These are phyloP conservation scores for Arthrobotrys megalospora DNA, from an alignment of 2,329 filamentous ascomycete species.

Conservation along the genomic window DNA sequence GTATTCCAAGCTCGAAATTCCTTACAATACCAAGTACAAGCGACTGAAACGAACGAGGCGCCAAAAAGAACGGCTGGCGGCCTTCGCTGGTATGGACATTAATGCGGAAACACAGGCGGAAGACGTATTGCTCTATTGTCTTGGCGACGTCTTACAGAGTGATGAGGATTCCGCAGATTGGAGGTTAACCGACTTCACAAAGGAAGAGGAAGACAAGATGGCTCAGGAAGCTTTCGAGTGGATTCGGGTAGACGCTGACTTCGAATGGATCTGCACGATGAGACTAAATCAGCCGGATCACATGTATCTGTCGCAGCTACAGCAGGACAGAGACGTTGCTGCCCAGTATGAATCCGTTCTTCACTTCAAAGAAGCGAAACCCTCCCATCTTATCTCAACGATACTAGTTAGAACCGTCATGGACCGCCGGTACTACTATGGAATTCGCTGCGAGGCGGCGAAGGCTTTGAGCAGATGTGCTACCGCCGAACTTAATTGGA, in stretches of 20 bases:
- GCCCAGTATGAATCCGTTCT: conserved; percentile 85
- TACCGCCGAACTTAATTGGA: conserved; percentile 78
- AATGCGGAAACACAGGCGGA: conserved; percentile 77
- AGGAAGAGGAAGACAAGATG: conserved; percentile 91
- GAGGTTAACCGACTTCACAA: conserved; percentile 89
- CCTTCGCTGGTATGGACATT: conserved; percentile 76
- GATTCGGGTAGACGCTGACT: conserved; percentile 98
- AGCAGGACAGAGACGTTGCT: conserved; percentile 96
- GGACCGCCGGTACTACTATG: conserved; percentile 93
- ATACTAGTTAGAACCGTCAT: conserved; percentile 91
- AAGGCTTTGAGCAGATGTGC: conserved; percentile 82
- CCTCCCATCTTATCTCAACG: conserved; percentile 81
- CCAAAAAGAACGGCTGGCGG: conserved; percentile 82
- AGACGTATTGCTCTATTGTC: conserved; percentile 87
- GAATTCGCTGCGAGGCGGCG: conserved; percentile 88
- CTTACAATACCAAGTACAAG: conserved; percentile 99
- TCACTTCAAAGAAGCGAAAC: conserved; percentile 76
- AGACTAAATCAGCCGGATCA: conserved; percentile 88
- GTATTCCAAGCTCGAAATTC: conserved; percentile 88
- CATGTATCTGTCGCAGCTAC: conserved; percentile 97
- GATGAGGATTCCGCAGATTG: conserved; percentile 86
- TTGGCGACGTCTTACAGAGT: conserved; percentile 89
- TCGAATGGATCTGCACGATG: conserved; percentile 95
- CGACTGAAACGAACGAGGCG: conserved; percentile 89
- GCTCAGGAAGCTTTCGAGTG: conserved; percentile 97